Conservation (phyloP, 2,329 filamentous ascomycete genomes). For the Pestalotiopsis sp. region DNA sequence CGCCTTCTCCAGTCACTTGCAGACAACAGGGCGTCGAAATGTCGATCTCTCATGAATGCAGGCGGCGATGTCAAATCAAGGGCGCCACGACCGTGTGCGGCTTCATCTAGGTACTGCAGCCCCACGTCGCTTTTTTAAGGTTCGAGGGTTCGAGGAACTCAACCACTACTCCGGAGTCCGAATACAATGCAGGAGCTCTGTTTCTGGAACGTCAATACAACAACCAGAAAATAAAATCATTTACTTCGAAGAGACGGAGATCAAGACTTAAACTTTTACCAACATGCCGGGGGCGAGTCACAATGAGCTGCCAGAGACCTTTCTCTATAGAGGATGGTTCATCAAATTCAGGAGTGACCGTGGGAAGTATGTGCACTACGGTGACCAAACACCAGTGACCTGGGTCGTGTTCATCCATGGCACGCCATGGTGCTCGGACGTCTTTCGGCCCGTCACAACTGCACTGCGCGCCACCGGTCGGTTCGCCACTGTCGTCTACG, state of each 20-base stretch:
- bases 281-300: not conserved
- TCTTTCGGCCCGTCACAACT: not conserved
- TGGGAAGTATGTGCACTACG: not conserved
- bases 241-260: not conserved
- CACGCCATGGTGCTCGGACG: constrained; percentile 1
- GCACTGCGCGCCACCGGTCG: not conserved
- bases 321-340: not conserved
- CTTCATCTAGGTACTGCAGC: not conserved
- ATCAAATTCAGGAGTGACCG: not conserved
- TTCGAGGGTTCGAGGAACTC: not conserved
- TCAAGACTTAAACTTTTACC: not conserved
- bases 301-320: not conserved
- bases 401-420: constrained; percentile 9
- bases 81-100: not conserved
- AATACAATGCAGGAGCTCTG: not conserved
- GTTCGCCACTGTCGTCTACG: constrained; percentile 1
- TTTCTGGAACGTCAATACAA: too few relatives aligned
- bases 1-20: too few relatives aligned
- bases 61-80: not conserved
- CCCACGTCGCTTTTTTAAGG: not conserved
- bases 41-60: not conserved
- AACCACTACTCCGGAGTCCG: not conserved
- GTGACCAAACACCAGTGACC: not conserved
- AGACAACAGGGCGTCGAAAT: not conserved
- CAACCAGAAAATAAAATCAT: too few relatives aligned